phyloP scores from a whole-genome alignment of 2,329 filamentous ascomycete genomes.

The Aschersonia sp. region DNA sequence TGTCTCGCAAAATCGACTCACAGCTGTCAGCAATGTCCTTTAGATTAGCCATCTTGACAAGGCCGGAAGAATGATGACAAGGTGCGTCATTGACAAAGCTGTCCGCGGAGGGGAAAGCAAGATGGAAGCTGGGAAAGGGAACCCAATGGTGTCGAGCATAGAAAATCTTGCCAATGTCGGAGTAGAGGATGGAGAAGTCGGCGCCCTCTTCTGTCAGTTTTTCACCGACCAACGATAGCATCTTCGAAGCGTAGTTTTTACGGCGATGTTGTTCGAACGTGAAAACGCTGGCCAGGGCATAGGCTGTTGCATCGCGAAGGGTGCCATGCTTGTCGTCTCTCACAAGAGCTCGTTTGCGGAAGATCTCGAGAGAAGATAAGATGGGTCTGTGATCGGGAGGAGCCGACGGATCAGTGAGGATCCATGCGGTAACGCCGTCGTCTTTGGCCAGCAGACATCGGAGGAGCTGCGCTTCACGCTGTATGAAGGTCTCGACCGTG shows the following conservation, averaged over 20 bases:
- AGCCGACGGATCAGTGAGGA: conserved; percentile 31
- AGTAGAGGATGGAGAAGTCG: conserved; percentile 67
- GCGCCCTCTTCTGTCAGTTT: conserved; percentile 20
- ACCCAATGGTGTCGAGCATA: conserved; percentile 70
- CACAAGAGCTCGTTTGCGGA: conserved; percentile 43
- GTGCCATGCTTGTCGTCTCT: conserved; percentile 16
- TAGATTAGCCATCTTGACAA: conserved; percentile 46
- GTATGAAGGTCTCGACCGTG: conserved; percentile 37
- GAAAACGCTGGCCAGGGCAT: conserved; percentile 73
- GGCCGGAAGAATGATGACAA: conserved; percentile 2
- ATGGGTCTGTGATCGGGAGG: conserved; percentile 32
- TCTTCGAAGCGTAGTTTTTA: conserved; percentile 61
- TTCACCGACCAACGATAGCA: conserved; percentile 51
- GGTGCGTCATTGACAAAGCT: too few species aligned
- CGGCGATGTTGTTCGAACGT: conserved; percentile 52
- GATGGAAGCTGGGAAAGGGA: conserved; percentile 56
- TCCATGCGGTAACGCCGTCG: conserved; percentile 48
- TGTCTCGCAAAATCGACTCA: conserved; percentile 42
- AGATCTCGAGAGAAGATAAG: conserved; percentile 48
- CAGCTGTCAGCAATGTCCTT: conserved; percentile 47
- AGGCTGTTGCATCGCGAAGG: conserved; percentile 40
- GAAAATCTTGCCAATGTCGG: conserved; percentile 72
- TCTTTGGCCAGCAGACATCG: conserved; percentile 41
- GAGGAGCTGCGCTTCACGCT: conserved; percentile 42
- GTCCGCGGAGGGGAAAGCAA: conserved; percentile 34